phyloP scores from a whole-genome alignment of 306 rosid species.

The Casuarina cunninghamiana region DNA sequence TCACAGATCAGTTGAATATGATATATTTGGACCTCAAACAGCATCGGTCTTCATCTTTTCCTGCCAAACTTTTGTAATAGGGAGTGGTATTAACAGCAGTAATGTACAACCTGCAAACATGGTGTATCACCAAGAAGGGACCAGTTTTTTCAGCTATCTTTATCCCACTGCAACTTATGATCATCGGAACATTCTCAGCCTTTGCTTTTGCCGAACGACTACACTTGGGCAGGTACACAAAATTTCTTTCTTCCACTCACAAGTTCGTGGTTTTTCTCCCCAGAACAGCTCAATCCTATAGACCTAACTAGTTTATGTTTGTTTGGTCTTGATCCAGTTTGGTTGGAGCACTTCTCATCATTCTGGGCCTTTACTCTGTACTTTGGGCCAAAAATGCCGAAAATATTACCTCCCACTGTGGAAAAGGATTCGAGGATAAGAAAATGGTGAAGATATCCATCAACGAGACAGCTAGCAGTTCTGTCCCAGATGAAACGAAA shows the following conservation, averaged over 20 bases:
- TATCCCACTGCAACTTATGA: constrained; percentile 28
- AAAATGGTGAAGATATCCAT: constrained; percentile 18
- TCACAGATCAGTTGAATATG: neutral
- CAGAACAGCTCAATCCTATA: neutral
- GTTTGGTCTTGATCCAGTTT: constrained; percentile 14
- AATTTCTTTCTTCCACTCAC: neutral
- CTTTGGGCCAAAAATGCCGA: constrained; percentile 38
- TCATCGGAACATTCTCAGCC: constrained; percentile 30
- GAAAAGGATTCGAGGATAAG: neutral
- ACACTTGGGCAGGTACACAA: constrained; percentile 34
- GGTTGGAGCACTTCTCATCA: constrained; percentile 31
- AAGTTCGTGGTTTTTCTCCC: neutral
- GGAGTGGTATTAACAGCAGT: constrained; percentile 33
- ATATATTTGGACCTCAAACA: neutral
- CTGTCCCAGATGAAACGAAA: constrained; percentile 5
- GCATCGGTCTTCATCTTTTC: neutral
- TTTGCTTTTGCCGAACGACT: constrained; percentile 37
- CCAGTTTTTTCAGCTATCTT: constrained; percentile 47
- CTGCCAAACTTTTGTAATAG: constrained; percentile 3
- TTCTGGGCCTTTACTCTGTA: constrained; percentile 34
- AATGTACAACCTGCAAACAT: constrained; percentile 33
- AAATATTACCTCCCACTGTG: neutral
- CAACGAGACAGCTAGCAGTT: constrained; percentile 6
- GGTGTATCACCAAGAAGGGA: constrained; percentile 42
- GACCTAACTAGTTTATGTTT: neutral